A percentile compares a stretch with the other conserved stretches of the same genome.
Conservation (phyloP, 192 early-diverging fungal species). For the Pilobolus umbonatus region DNA sequence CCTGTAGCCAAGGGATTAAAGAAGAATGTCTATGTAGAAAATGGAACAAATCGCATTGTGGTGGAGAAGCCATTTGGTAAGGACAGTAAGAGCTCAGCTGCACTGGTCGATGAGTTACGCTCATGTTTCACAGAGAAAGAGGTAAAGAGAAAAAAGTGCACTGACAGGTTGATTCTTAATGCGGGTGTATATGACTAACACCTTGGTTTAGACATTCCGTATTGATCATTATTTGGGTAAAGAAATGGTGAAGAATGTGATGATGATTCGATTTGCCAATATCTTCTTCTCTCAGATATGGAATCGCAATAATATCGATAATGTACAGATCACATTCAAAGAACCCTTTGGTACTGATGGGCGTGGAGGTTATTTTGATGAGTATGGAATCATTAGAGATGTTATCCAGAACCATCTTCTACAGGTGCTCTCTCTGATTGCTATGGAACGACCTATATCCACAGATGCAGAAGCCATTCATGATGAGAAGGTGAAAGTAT, state of each 20-base stretch:
- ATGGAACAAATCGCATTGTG: slow-evolving; percentile 78
- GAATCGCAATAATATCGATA: slow-evolving; percentile 78
- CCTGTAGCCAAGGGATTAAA: slow-evolving; percentile 73
- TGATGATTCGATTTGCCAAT: slow-evolving; percentile 86
- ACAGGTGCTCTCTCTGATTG: slow-evolving; percentile 86
- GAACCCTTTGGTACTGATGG: slow-evolving; percentile 97
- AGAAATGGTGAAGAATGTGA: slow-evolving; percentile 95
- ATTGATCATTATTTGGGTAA: slow-evolving; percentile 98
- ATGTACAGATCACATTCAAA: slow-evolving; percentile 95
- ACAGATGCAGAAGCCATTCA: slow-evolving; percentile 86
- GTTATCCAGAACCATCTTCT: slow-evolving; percentile 93
- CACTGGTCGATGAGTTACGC: slow-evolving; percentile 63
- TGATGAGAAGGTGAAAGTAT: slow-evolving; percentile 87
- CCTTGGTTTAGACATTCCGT: slow-evolving; percentile 74
- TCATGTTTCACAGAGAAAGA: slow-evolving; percentile 79
- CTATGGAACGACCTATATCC: slow-evolving; percentile 87
- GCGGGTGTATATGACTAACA: too few species aligned
- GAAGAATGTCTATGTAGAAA: slow-evolving; percentile 56
- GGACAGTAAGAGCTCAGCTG: slow-evolving; percentile 68
- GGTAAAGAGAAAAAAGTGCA: too few species aligned
- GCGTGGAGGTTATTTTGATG: slow-evolving; percentile 97
- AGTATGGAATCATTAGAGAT: slow-evolving; percentile 96
- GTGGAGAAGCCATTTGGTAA: slow-evolving; percentile 97
- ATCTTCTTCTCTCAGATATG: slow-evolving; percentile 84
- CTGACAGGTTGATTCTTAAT: too few species aligned